A percentile compares a stretch with the other conserved stretches of the same genome.
phyloP scores from a whole-genome alignment of 345 rosid species.

The Linum tenue region DNA sequence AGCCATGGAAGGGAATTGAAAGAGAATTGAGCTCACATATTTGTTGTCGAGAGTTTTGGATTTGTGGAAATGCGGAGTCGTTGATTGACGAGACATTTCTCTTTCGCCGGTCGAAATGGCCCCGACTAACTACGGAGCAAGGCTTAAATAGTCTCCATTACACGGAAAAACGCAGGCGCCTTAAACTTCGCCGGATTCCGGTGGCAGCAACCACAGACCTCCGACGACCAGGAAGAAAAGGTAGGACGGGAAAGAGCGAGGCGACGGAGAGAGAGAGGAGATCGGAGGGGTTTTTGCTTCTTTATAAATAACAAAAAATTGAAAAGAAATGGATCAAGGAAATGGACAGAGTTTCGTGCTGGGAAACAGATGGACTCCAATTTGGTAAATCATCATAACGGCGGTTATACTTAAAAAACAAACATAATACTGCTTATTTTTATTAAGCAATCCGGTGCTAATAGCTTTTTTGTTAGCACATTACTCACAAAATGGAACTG shows the following conservation, averaged over 20 bases:
- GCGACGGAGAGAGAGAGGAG: neutral
- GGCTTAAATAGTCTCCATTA: conserved; percentile 13
- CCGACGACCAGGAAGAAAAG: neutral
- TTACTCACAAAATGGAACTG: no score
- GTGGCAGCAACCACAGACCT: conserved; percentile 5
- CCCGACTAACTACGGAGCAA: neutral
- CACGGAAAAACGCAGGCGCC: neutral
- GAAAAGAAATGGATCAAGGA: neutral
- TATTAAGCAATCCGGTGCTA: no score
- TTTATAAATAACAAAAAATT: no score
- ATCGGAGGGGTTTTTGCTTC: neutral
- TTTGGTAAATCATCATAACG: neutral
- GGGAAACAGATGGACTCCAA: neutral
- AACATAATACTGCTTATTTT: no score
- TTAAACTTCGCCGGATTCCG: neutral
- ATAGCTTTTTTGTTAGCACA: no score
- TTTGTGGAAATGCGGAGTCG: conserved; percentile 62
- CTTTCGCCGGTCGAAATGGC: neutral
- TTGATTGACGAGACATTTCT: conserved; percentile 42
- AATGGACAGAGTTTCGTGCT: neutral
- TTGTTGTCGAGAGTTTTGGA: conserved; percentile 87
- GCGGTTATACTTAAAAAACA: no score
- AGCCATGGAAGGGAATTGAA: neutral
- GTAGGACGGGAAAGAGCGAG: neutral
- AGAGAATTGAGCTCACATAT: conserved; percentile 40